These are phyloP conservation scores for Cochlearia excelsa DNA, from an alignment of 345 rosid species.

Conservation along the genomic window DNA sequence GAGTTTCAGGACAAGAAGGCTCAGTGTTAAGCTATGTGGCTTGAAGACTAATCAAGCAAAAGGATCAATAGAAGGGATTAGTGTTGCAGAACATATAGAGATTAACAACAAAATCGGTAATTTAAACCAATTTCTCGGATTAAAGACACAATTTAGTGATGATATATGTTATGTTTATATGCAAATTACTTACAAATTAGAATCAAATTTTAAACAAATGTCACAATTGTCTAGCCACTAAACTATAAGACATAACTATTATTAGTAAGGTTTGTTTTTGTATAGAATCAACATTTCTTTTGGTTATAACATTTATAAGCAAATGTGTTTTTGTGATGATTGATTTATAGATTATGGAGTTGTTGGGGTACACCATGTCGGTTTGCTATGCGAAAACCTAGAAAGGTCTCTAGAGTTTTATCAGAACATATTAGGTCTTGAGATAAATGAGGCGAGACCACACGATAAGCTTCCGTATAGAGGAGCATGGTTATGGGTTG, in stretches of 20 bases:
- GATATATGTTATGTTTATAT: neutral
- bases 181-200: neutral
- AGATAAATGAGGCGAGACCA: slow-evolving; percentile 92
- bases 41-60: slow-evolving; percentile 45
- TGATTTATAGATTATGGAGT: slow-evolving; percentile 69
- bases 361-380: slow-evolving; percentile 84
- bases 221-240: neutral
- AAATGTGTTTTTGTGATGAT: neutral
- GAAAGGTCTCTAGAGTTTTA: slow-evolving; percentile 87
- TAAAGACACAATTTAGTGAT: neutral
- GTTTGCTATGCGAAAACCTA: slow-evolving; percentile 74
- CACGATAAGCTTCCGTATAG: slow-evolving; percentile 86
- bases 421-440: slow-evolving; percentile 76
- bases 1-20: slow-evolving; percentile 30
- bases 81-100: slow-evolving; percentile 41
- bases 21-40: slow-evolving; percentile 27
- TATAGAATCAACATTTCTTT: no score
- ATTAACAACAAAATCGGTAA: slow-evolving; percentile 52
- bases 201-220: neutral
- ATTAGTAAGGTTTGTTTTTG: neutral
- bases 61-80: slow-evolving; percentile 48
- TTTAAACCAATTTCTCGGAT: neutral
- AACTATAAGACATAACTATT: neutral
- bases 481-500: slow-evolving; percentile 98
- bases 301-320: no score